Base-by-base conservation (phyloP, 1,284 basidiomycete genomes). In the Ganoderma lingzhi region DNA sequence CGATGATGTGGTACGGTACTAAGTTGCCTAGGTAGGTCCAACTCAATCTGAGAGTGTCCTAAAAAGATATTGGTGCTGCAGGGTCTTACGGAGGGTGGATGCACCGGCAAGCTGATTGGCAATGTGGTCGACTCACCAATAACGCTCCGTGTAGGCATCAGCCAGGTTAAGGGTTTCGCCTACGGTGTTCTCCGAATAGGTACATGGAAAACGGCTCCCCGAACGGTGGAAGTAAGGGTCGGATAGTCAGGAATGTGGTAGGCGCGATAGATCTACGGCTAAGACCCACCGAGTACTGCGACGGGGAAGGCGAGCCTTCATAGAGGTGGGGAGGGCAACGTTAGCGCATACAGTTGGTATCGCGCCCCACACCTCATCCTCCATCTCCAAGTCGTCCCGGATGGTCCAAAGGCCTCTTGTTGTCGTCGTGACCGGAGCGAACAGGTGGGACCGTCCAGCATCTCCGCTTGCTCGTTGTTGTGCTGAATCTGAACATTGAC, bases 351-450 rank as follows among this genome's bases (percentile, higher is more conserved):
- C 48, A 51, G n/a, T 23, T 51, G 23, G n/a, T 28, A 51, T 23
- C n/a, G 45, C 35, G 19, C 4, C 10, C 48, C 8, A n/a, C 30
- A 58, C 5, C 55, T 35, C 55, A 15, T 19, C 55, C 55, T 58
- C 55, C 15, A 35, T n/a, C 58, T 59, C 23, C 2, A 66, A 61
- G 68, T 60, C 10, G 48, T 51, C 48, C 6, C 8, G n/a, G 23
- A 51, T 51, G 48, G 48, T 8, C 48, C 65, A 15, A 61, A 63
- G 15, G 70, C 90, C 23, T 23, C 23, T 76, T 79, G 89, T 88
- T 78, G 82, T 89, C 44, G 80, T 92, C 23, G 89, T 93, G 41
- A 93, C 90, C 0, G 90, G 90, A 23, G 90, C 91, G 53, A 93
- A 92, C 78, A 84, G 85, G 91, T 91, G 74, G 55, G 86, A 42